A percentile compares a stretch with the other conserved stretches of the same genome.
These are phyloP conservation scores for Aspergillus olivimuriae DNA, from an alignment of 495 filamentous ascomycete genomes.

Conservation along the genomic window DNA sequence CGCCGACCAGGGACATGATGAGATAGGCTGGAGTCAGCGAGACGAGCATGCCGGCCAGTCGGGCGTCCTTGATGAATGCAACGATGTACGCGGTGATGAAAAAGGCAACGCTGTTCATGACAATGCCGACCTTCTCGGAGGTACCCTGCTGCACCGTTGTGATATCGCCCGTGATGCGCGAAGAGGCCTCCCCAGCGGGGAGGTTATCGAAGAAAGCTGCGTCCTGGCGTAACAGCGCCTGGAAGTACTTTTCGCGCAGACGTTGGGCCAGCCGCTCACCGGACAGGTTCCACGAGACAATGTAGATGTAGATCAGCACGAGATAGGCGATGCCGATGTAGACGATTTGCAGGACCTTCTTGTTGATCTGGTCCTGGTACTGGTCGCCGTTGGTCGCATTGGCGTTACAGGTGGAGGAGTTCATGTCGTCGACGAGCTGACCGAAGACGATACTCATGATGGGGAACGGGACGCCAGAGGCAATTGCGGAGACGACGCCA, in stretches of 20 bases:
- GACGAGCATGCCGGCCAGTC: constrained; percentile 36
- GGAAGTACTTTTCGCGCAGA: constrained; percentile 53
- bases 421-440: constrained; percentile 60
- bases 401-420: constrained; percentile 48
- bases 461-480: constrained; percentile 61
- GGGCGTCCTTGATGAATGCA: constrained; percentile 53
- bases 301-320: constrained; percentile 47
- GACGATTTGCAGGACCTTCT: constrained; percentile 54
- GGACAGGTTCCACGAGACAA: constrained; percentile 53
- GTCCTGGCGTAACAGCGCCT: constrained; percentile 52
- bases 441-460: constrained; percentile 64
- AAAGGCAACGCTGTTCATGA: constrained; percentile 50
- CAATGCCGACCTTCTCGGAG: constrained; percentile 61
- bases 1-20: constrained; percentile 56
- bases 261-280: constrained; percentile 57
- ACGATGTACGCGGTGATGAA: constrained; percentile 60
- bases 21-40: constrained; percentile 61
- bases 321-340: constrained; percentile 60
- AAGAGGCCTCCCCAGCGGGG: constrained; percentile 54
- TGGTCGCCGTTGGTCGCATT: constrained; percentile 11
- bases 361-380: constrained; percentile 42
- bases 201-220: constrained; percentile 54
- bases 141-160: constrained; percentile 56
- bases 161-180: constrained; percentile 54
- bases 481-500: constrained; percentile 49